Conservation (phyloP, 2,329 filamentous ascomycete species). For the Colletotrichum theobromicola region DNA sequence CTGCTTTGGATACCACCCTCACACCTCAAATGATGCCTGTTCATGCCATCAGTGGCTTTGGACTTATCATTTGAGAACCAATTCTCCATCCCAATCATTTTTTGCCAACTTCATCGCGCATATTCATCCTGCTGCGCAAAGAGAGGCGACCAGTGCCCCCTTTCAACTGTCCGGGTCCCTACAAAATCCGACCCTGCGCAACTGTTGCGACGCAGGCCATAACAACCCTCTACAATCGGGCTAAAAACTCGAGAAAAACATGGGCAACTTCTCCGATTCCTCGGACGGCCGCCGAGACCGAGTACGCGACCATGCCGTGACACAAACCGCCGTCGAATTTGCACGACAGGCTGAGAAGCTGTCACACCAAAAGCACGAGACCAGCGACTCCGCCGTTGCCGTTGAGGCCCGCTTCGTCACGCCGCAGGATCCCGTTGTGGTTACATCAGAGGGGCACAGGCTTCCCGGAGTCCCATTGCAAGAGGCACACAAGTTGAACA, state of each 20-base stretch:
- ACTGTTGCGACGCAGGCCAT: background rate
- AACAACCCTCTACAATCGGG: background rate
- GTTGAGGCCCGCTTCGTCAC: constrained; percentile 71
- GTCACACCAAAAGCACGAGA: constrained; percentile 41
- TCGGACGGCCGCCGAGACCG: constrained; percentile 6
- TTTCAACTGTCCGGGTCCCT: background rate
- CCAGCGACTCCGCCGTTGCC: constrained; percentile 48
- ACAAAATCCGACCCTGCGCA: background rate
- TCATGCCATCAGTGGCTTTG: constrained; percentile 17
- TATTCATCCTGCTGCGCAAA: background rate
- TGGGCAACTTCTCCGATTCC: constrained; percentile 16
- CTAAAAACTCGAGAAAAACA: background rate
- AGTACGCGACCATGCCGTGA: constrained; percentile 28
- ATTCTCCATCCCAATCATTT: background rate
- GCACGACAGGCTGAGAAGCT: constrained; percentile 66
- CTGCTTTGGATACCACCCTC: constrained; percentile 1
- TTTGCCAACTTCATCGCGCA: background rate
- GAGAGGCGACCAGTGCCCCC: background rate
- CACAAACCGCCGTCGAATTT: constrained; percentile 58
- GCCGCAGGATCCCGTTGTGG: constrained; percentile 73
- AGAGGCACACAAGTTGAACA: constrained; percentile 75
- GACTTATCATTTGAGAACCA: background rate
- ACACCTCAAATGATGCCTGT: constrained; percentile 10
- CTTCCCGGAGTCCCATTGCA: constrained; percentile 72
- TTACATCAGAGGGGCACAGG: constrained; percentile 69